Base-by-base conservation (phyloP, 192 early-diverging fungal species). In the Entrophospora sp. region DNA sequence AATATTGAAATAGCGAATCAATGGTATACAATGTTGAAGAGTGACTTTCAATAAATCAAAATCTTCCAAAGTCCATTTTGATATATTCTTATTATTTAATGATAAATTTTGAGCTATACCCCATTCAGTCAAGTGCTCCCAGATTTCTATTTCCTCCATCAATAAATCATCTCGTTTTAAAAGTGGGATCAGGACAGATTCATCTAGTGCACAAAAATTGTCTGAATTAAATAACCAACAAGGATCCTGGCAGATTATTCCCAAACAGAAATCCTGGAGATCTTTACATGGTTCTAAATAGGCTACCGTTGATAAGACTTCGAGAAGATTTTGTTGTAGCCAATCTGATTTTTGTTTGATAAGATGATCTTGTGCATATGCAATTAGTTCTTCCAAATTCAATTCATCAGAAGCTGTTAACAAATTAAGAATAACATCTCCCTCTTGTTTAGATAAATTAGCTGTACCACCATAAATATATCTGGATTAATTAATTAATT, bases 111-210 rank as follows among this genome's bases (percentile, higher is more conserved):
- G 38, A 45, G 60, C 38, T 20, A 44, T 45, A 30, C 42, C 60
- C 60, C 60, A 61, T 31, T 38, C 6, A 45, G 45, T 45, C n/a
- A 61, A 10, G 13, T n/a, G 5, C 13, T 61, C 42, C 60, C 60
- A 61, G 14, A 61, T 38, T 38, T 61, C 60, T 45, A 46, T 61
- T 32, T 61, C 60, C 24, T 61, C 60, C 60, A 61, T 61, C 16
- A 16, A 25, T 10, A 61, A 22, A 9, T 61, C 60, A 46, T 38
- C 36, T 30, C 60, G 38, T 46, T 61, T 42, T 18, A 61, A 61
- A 10, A 61, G 27, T 30, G 14, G 7, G 13, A 44, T n/a, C 14
- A 61, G 42, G 1, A 22, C 18, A 45, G 6, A 27, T 32, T 61
- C 42, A 8, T 61, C 60, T 8, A 61, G 10, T 14, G 10, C 16